A percentile compares a stretch with the other conserved stretches of the same genome.
Evolutionary conservation across 768 basidiomycete species (phyloP).

Genomic region (Infundibulicybe gibba): DNA sequence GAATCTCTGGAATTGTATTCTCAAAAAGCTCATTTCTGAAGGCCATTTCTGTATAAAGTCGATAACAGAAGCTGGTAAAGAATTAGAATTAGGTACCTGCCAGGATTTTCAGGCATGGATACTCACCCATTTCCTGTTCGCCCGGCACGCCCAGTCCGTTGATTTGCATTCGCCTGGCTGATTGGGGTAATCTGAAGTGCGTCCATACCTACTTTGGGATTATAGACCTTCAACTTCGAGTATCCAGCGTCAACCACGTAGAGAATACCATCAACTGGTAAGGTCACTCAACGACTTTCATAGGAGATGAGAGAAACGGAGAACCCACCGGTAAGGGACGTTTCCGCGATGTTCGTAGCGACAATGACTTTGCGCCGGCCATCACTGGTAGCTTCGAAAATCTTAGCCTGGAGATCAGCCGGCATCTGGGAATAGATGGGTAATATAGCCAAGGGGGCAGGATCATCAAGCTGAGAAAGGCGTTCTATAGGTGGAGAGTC

Average conservation of each 20-base stretch:
- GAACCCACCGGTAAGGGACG: constrained; percentile 79
- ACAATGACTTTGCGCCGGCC: constrained; percentile 96
- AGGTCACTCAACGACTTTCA: constrained; percentile 9
- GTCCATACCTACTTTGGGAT: constrained; percentile 99
- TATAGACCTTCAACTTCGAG: constrained; percentile 98
- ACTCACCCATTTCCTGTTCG: constrained; percentile 92
- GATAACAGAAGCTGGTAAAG: constrained; percentile 82
- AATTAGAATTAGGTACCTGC: constrained; percentile 2
- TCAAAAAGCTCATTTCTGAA: constrained; percentile 94
- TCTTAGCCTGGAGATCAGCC: constrained; percentile 96
- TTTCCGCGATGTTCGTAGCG: constrained; percentile 98
- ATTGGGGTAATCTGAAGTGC: constrained; percentile 98
- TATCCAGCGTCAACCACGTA: constrained; percentile 97
- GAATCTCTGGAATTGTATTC: constrained; percentile 97
- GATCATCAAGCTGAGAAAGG: constrained; percentile 87
- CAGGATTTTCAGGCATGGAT: neutral
- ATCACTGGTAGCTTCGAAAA: constrained; percentile 92
- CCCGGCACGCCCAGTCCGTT: constrained; percentile 94
- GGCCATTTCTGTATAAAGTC: constrained; percentile 95
- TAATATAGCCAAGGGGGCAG: constrained; percentile 81
- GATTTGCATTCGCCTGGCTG: constrained; percentile 97
- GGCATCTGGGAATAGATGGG: constrained; percentile 99
- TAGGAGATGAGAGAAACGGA: neutral
- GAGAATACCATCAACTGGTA: constrained; percentile 89
- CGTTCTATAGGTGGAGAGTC: constrained; percentile 56